These are phyloP conservation scores for Terfezia claveryi DNA, from an alignment of 495 filamentous ascomycete genomes.

Conservation along the genomic window DNA sequence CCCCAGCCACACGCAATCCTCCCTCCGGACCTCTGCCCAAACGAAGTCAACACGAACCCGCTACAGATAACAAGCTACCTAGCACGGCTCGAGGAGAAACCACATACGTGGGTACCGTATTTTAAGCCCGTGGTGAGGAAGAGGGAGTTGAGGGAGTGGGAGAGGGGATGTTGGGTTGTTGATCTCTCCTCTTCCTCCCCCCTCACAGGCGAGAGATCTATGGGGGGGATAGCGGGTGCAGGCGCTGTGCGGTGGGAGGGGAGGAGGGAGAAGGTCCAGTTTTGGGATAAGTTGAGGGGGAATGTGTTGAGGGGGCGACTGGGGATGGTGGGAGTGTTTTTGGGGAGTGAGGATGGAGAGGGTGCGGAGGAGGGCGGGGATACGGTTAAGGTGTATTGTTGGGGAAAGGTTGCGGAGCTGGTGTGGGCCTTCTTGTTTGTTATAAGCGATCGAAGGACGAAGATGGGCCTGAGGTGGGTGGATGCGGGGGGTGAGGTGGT, in stretches of 20 bases:
- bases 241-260: not conserved
- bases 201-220: too few species aligned
- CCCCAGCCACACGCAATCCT: not conserved
- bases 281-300: not conserved
- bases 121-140: not conserved
- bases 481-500: not conserved
- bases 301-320: not conserved
- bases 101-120: not conserved
- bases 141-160: not conserved
- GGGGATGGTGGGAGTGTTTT: not conserved
- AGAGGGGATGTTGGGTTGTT: not conserved
- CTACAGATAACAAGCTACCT: not conserved
- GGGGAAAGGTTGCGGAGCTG: not conserved
- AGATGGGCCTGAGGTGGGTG: not conserved
- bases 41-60: not conserved
- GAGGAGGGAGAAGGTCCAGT: not conserved
- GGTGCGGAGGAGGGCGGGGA: not conserved
- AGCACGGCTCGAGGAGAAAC: not conserved
- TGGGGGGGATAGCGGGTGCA: too few species aligned
- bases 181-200: not conserved
- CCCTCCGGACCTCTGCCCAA: not conserved
- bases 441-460: not conserved
- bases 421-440: not conserved
- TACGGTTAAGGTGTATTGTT: not conserved
- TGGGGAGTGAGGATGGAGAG: not conserved